Evolutionary conservation across 352 stramenopile genomes (phyloP), one percentile per base, ranked within the genome.

Genomic region (Thalassiosira exigua): DNA sequence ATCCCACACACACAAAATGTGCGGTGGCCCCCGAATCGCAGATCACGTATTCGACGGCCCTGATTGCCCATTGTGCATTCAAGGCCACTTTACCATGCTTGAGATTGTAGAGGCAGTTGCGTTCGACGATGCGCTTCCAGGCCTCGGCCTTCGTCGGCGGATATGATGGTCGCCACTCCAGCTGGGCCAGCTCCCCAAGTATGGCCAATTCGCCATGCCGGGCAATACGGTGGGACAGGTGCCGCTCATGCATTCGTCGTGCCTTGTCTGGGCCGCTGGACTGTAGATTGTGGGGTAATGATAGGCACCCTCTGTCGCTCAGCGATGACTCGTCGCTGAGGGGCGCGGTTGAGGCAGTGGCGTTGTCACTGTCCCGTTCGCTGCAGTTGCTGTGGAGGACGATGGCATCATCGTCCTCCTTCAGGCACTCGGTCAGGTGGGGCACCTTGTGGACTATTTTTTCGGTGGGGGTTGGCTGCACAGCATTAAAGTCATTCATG

Each of bases 1-100:
- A 30, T 29, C 56, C 57, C 14, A 59, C 7, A 0, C 67, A 32
- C n/a, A 76, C 19, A n/a, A 81, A 76, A 17, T 72, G 52, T 44
- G 7, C 27, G 0, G 56, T 75, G 1, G 71, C 41, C 1, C 71
- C 71, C 21, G 62, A 66, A 51, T 75, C 64, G 22, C 9, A 62
- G 7, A 62, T 62, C 11, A 19, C 54, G 4, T 46, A 52, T 19
- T 62, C 54, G 19, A 46, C 54, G 5, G 17, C 27, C 54, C 30
- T 22, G 7, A 21, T 58, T 12, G 51, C 17, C 51, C 14, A 11
- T 5, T 11, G 9, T 11, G 54, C 5, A 24, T 41, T 41, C 4
- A 62, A 62, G 30, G 19, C 21, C 4, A 19, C 7, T 9, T 27
- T 27, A 19, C 9, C 48, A 56, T 56, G 17, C 22, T 21, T 7